phyloP scores from a whole-genome alignment of 352 stramenopile species.

The Thalassiosira hispida region DNA sequence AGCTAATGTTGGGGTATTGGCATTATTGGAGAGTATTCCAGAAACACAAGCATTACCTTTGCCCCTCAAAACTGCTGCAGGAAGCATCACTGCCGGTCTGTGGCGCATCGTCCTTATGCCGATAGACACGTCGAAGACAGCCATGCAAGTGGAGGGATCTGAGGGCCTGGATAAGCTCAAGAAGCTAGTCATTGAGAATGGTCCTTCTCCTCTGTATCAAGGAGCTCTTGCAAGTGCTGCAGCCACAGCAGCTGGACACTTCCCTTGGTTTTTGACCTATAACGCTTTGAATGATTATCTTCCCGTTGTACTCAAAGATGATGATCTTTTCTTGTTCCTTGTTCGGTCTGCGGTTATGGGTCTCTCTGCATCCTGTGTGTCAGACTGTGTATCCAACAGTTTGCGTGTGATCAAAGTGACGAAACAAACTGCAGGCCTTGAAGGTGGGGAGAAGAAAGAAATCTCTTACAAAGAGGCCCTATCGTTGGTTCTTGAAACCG shows the following conservation, averaged over 20 bases:
- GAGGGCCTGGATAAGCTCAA: constrained; percentile 75
- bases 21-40: constrained; percentile 84
- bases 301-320: constrained; percentile 63
- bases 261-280: constrained; percentile 90
- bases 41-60: constrained; percentile 85
- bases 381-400: constrained; percentile 88
- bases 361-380: constrained; percentile 85
- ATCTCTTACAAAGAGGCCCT: constrained; percentile 71
- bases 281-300: constrained; percentile 87
- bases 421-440: constrained; percentile 86
- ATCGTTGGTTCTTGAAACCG: constrained; percentile 84
- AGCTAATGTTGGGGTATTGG: constrained; percentile 89
- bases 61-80: constrained; percentile 84
- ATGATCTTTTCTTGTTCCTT: constrained; percentile 81
- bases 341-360: constrained; percentile 73
- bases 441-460: constrained; percentile 39
- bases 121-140: constrained; percentile 85
- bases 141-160: constrained; percentile 88
- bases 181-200: constrained; percentile 63
- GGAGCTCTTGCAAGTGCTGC: constrained; percentile 85
- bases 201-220: constrained; percentile 85
- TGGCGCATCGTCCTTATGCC: constrained; percentile 91
- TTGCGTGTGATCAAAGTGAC: constrained; percentile 90
- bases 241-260: constrained; percentile 86
- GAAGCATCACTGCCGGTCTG: constrained; percentile 83